These are phyloP conservation scores for Clavispora carvajalis DNA, from an alignment of 805 yeast species.

Conservation along the genomic window DNA sequence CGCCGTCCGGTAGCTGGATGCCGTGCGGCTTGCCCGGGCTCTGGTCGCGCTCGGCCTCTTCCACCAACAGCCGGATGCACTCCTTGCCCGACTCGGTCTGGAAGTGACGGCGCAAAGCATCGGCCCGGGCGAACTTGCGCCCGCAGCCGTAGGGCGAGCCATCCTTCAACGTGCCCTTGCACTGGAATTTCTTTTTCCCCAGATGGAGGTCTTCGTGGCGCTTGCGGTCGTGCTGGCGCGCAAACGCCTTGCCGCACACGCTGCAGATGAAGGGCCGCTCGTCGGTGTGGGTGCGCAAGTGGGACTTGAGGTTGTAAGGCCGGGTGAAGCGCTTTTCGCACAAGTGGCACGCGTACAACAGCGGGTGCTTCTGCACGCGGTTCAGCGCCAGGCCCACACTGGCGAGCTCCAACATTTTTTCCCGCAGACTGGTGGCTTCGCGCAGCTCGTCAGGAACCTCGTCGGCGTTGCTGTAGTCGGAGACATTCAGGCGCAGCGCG, in stretches of 20 bases:
- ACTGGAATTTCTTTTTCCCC: conserved; percentile 70
- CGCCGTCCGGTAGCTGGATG: conserved; percentile 17
- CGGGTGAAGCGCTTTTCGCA: conserved; percentile 88
- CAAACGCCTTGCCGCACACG: conserved; percentile 73
- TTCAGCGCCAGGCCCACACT: conserved; percentile 49
- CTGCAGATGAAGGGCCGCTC: conserved; percentile 73
- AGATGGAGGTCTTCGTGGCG: conserved; percentile 55
- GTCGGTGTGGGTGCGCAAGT: conserved; percentile 83
- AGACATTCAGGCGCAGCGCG: conserved; percentile 14
- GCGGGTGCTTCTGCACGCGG: conserved; percentile 65
- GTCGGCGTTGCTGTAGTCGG: conserved; percentile 18
- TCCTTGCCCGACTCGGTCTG: conserved; percentile 44
- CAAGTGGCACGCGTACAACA: conserved; percentile 69
- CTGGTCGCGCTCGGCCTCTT: conserved; percentile 35
- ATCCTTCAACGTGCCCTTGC: conserved; percentile 58
- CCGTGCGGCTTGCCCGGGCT: conserved; percentile 9
- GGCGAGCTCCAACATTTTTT: conserved; percentile 63
- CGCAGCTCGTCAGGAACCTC: conserved; percentile 9
- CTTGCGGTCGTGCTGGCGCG: conserved; percentile 42
- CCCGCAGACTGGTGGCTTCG: conserved; percentile 27
- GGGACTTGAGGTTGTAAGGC: conserved; percentile 90
- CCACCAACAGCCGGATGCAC: conserved; percentile 36
- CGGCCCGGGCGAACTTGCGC: conserved; percentile 42
- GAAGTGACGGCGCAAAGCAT: conserved; percentile 41
- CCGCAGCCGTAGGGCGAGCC: conserved; percentile 45